Percentiles rank a stretch among this genome's conserved stretches.
Evolutionary conservation across 495 filamentous ascomycete genomes (phyloP).

Genomic region (Trichoderma erinaceum): DNA sequence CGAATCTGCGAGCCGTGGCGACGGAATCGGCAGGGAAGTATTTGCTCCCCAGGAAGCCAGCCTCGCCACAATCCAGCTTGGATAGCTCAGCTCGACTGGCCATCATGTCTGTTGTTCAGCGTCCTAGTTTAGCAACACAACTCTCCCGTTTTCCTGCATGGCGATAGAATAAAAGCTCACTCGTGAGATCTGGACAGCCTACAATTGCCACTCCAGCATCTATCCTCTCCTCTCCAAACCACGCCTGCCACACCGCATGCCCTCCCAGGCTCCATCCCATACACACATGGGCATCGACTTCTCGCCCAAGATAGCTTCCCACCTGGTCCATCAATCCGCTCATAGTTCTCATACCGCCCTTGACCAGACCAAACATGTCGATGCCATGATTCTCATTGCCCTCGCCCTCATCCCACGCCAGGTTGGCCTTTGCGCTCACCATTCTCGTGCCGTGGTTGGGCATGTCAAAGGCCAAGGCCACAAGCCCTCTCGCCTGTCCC

Average conservation of each 20-base stretch:
- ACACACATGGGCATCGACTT: slow-evolving; percentile 61
- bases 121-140: background rate
- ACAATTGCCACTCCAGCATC: slow-evolving; percentile 71
- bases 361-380: slow-evolving; percentile 70
- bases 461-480: slow-evolving; percentile 81
- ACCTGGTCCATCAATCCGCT: slow-evolving; percentile 65
- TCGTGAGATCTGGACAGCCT: slow-evolving; percentile 81
- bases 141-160: background rate
- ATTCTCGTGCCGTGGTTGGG: slow-evolving; percentile 78
- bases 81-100: slow-evolving; percentile 69
- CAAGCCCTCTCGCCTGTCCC: slow-evolving; percentile 44
- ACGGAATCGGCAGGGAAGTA: slow-evolving; percentile 68
- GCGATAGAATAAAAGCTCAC: slow-evolving; percentile 30
- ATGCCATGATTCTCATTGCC: slow-evolving; percentile 80
- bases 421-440: slow-evolving; percentile 54
- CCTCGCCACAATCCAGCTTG: slow-evolving; percentile 56
- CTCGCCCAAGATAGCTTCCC: slow-evolving; percentile 66
- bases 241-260: slow-evolving; percentile 77
- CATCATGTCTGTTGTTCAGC: slow-evolving; percentile 50
- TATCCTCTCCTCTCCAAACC: slow-evolving; percentile 73
- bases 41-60: slow-evolving; percentile 61
- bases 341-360: slow-evolving; percentile 55
- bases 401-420: slow-evolving; percentile 66
- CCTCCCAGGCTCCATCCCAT: slow-evolving; percentile 82
- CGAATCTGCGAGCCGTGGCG: slow-evolving; percentile 52